phyloP scores from a whole-genome alignment of 805 yeast genomes.

The Nakazawaea peltata region DNA sequence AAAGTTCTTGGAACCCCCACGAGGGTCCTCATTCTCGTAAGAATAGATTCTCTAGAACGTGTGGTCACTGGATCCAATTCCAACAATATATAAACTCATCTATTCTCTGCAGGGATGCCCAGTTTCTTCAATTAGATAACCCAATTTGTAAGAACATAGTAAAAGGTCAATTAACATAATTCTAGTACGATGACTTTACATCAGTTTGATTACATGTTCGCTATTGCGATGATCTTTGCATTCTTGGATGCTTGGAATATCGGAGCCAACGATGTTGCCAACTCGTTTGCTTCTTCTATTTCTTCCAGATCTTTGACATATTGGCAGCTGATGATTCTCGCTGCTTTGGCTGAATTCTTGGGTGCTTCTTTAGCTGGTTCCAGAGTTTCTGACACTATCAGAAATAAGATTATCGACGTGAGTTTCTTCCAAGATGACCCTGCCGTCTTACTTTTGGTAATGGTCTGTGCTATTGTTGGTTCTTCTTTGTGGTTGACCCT shows the following conservation, averaged over 20 bases:
- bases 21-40: no score
- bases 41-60: no score
- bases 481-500: conserved; percentile 62
- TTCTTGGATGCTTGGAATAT: conserved; percentile 74
- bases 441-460: conserved; percentile 64
- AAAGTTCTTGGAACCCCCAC: no score
- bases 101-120: no score
- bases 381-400: conserved; percentile 67
- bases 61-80: no score
- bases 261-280: conserved; percentile 79
- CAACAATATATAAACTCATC: no score
- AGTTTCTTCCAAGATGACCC: conserved; percentile 43
- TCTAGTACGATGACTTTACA: conserved; percentile 35
- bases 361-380: conserved; percentile 73
- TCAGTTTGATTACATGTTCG: conserved; percentile 64
- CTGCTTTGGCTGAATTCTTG: conserved; percentile 62
- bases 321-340: conserved; percentile 71
- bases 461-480: conserved; percentile 71
- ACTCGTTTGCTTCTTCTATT: conserved; percentile 70
- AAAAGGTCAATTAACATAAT: no score
- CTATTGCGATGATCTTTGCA: conserved; percentile 61
- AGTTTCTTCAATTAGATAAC: no score
- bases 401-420: conserved; percentile 53
- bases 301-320: conserved; percentile 62
- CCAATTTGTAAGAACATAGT: no score